These are phyloP conservation scores for Ramularia collo-cygni DNA, from an alignment of 2,329 filamentous ascomycete genomes.

Conservation along the genomic window DNA sequence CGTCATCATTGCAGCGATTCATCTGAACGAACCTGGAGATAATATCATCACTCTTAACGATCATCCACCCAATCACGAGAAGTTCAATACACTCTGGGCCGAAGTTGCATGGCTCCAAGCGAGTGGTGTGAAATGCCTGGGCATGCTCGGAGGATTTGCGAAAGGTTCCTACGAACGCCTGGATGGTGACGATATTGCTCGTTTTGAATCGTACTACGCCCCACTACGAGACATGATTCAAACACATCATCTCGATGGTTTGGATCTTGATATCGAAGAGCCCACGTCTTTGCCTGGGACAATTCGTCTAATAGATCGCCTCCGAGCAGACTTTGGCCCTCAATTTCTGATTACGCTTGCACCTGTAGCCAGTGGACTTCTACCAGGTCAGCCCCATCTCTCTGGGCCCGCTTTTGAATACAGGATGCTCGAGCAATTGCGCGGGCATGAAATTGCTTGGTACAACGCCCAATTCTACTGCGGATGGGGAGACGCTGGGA, in stretches of 20 bases:
- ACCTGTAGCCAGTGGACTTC: conserved; percentile 69
- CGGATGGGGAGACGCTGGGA: conserved; percentile 67
- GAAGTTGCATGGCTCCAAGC: conserved; percentile 67
- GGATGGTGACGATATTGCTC: conserved; percentile 49
- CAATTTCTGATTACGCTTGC: conserved; percentile 73
- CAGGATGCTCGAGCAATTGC: conserved; percentile 60
- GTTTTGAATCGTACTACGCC: conserved; percentile 67
- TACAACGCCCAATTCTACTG: conserved; percentile 95
- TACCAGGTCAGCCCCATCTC: conserved; percentile 53
- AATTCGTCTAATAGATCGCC: conserved; percentile 43
- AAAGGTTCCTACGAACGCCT: conserved; percentile 58
- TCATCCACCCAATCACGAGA: conserved; percentile 55
- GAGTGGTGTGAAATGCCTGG: conserved; percentile 70
- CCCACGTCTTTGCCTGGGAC: conserved; percentile 60
- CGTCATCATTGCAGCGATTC: conserved; percentile 78
- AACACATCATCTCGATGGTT: conserved; percentile 55
- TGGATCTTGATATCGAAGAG: conserved; percentile 79
- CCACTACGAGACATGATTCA: conserved; percentile 62
- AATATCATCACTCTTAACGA: conserved; percentile 76
- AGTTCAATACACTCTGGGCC: conserved; percentile 68
- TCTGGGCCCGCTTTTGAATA: conserved; percentile 69
- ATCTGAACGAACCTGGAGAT: conserved; percentile 63
- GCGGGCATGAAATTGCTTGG: conserved; percentile 64
- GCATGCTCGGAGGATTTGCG: conserved; percentile 82
- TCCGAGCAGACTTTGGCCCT: conserved; percentile 58